Evolutionary conservation across 768 basidiomycete genomes (phyloP), one percentile per base, ranked within the genome.

Genomic region (Mycena crocata): DNA sequence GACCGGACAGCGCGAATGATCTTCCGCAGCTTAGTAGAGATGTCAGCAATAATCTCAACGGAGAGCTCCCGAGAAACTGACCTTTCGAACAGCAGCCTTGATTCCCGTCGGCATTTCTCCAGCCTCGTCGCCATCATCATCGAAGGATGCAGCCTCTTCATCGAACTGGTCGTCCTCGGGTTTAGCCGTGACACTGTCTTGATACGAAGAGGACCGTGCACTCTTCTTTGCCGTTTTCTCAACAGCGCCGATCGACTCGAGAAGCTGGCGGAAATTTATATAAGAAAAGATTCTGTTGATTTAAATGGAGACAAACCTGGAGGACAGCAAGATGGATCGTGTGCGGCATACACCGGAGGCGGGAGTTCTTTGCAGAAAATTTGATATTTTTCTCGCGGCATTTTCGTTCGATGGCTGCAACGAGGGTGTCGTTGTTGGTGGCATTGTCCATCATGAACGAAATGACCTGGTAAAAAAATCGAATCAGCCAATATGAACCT

Each of bases 291-390:
- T 39, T 8, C 9, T 7, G 7, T 15, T 8, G 35, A 19, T 19
- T 23, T 40, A 23, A 23, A 24, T 24, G 7, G 26, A 15, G 32
- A 12, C 6, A 40, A 37, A 76, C 79, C 68, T 78, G 64, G 2
- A 78, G 23, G 76, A 77, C 76, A 3, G 79, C 79, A 31, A 82
- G 74, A 65, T 82, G 78, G 8, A 81, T 71, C 0, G 78, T 81
- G 37, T 82, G 80, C 0, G 78, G 81, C 76, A 81, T 78, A 68
- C 80, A 82, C 24, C 71, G 75, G 23, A 79, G 54, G 2, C 76
- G 72, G 6, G 78, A 70, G 21, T 73, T 51, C 8, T 8, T 17
- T 1, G 77, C 72, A 17, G 66, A 68, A 54, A 82, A 79, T 1
- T 19, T 2, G 24, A 81, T 74, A 0, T 66, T 65, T 8, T 56